Evolutionary conservation across 192 early-diverging fungal species (phyloP).

Genomic region (Coemansia sp.): DNA sequence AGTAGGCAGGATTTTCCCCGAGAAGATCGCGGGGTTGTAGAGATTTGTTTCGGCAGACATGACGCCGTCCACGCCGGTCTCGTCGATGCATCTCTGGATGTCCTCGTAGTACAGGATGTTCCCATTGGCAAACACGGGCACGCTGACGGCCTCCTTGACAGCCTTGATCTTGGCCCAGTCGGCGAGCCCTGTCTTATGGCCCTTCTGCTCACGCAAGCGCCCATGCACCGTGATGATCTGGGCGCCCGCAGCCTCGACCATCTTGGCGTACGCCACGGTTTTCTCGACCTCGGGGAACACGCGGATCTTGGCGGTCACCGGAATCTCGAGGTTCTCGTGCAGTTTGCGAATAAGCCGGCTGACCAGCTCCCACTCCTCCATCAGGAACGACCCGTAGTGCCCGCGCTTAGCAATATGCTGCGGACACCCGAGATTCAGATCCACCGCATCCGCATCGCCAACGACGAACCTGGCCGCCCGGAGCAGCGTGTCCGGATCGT

Average conservation of each 20-base stretch:
- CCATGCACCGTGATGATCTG: constrained; percentile 94
- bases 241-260: constrained; percentile 91
- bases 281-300: constrained; percentile 87
- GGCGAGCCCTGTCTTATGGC: constrained; percentile 92
- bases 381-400: constrained; percentile 89
- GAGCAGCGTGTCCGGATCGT: constrained; percentile 83
- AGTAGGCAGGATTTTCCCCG: constrained; percentile 60
- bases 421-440: constrained; percentile 95
- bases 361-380: constrained; percentile 88
- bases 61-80: constrained; percentile 89
- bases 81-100: constrained; percentile 73
- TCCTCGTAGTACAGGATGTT: constrained; percentile 95
- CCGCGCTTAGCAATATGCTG: constrained; percentile 92
- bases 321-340: constrained; percentile 78
- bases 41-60: constrained; percentile 89
- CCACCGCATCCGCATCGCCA: constrained; percentile 86
- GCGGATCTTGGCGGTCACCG: constrained; percentile 96
- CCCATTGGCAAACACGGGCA: constrained; percentile 98
- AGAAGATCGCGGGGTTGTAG: constrained; percentile 90
- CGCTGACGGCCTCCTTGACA: constrained; percentile 78
- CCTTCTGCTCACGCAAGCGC: constrained; percentile 93
- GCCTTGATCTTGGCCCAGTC: constrained; percentile 91
- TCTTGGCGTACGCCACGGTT: constrained; percentile 90
- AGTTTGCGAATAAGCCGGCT: constrained; percentile 65
- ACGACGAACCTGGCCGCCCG: constrained; percentile 80